Percentiles rank a stretch among this genome's conserved stretches.
phyloP scores from a whole-genome alignment of 108 stramenopile genomes.

The Skeletonema marinoi region DNA sequence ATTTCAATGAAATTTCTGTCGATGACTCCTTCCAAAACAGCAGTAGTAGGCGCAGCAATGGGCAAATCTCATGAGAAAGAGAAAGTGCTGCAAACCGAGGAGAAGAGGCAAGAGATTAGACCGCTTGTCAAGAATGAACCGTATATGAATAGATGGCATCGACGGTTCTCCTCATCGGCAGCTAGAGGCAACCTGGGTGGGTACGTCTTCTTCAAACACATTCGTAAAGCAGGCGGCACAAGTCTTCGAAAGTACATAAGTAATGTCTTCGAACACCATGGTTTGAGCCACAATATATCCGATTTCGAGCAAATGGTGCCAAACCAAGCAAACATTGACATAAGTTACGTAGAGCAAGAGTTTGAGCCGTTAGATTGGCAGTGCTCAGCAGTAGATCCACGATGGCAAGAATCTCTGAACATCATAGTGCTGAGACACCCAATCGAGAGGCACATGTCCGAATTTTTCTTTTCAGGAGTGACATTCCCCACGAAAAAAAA shows the following conservation, averaged over 20 bases:
- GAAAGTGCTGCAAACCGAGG: neutral
- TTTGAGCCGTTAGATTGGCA: constrained; percentile 32
- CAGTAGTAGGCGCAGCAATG: neutral
- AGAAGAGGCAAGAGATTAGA: neutral
- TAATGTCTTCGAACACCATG: constrained; percentile 23
- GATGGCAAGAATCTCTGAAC: constrained; percentile 26
- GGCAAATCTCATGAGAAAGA: neutral
- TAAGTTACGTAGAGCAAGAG: constrained; percentile 34
- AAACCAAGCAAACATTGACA: neutral
- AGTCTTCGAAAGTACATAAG: constrained; percentile 19
- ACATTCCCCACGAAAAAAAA: neutral
- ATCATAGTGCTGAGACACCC: constrained; percentile 33
- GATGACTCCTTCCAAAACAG: neutral
- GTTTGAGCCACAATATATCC: neutral
- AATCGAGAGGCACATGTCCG: constrained; percentile 34
- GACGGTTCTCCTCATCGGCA: constrained; percentile 7
- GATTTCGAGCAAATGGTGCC: neutral
- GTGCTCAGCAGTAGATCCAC: constrained; percentile 16
- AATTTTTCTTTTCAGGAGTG: constrained; percentile 31
- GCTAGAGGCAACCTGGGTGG: neutral
- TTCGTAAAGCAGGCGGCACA: constrained; percentile 39
- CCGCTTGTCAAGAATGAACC: neutral
- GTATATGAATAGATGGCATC: constrained; percentile 7
- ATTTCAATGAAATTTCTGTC: neutral
- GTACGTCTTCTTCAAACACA: constrained; percentile 38